Evolutionary conservation across 257 asterid species (phyloP), one percentile per base, ranked within the genome.

Genomic region (Gentiana macrophylla): DNA sequence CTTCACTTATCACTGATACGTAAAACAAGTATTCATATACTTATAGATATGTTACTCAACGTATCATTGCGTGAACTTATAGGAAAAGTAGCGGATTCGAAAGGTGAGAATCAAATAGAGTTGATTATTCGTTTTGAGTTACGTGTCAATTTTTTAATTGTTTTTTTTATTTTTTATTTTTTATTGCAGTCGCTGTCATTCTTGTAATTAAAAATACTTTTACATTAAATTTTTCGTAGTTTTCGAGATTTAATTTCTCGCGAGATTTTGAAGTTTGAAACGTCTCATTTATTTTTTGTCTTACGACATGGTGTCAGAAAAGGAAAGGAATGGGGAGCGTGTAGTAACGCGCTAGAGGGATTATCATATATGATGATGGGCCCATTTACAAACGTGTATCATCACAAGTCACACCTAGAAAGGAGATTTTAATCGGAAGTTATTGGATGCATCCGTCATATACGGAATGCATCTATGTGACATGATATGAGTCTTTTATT

Each of bases 21-120:
- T 24, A 24, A 24, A 24, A 24, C 1, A 24, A 24, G 24, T 24
- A 24, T 24, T 24, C 24, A 24, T 24, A 24, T 24, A 24, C 24
- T 24, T 24, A 24, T 24, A 24, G 24, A 24, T 24, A 24, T 24
- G 24, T 24, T 24, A 24, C 24, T 24, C 1, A 24, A 24, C 24
- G 24, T 67, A 65, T 66, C 72, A 49, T 73, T 70, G 84, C 84
- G 79, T 80, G 81, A 69, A 57, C 66, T 54, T 64, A 77, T 59
- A 86, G 79, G 70, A 75, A 74, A 75, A 72, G 72, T 60, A 68
- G 83, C 95, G 97, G 97, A 86, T 78, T 78, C 81, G 89, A 89
- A 81, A 80, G 67, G 70, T 37, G 65, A 69, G 64, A 77, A 65
- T 86, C 74, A 76, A 81, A 78, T 80, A 43, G 61, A 74, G 89